Base-by-base conservation (phyloP, 306 rosid species). In the Trifolium pratense region DNA sequence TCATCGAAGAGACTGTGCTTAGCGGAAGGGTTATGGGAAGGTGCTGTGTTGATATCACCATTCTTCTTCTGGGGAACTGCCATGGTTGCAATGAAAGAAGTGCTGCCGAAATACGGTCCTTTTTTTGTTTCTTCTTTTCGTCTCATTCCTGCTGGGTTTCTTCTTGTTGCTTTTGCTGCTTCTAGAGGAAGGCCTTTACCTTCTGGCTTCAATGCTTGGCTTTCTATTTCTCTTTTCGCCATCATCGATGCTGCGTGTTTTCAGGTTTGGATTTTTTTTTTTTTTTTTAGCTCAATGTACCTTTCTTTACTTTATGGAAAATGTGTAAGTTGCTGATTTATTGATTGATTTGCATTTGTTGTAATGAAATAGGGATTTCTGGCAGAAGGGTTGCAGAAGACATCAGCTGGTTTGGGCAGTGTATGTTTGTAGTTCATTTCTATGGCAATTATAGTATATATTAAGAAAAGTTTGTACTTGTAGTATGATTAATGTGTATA, bases 41-140 rank as follows among this genome's bases (percentile, higher is more conserved):
- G 85, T 82, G 80, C 76, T 17, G 96, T 93, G 70, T 39, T 93
- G 76, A 84, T 91, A 7, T 93, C 98, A n/a, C 97, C 98, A 26
- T 91, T 93, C 79, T 93, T 93, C 90, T 93, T 93, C 74, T 93
- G 98, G 97, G 98, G 98, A 0, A 91, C 97, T 17, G 92, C 98
- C 3, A 93, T 93, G 98, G 98, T 93, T 79, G 98, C 97, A 13
- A 93, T 93, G 98, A 93, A 93, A 71, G 97, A 87, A 69, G 90
- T 93, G 66, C 75, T 93, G 55, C 97, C 98, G 0, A 93, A 81
- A 68, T 76, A 74, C 3, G 98, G 97, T 0, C 97, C 98, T 10
- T 91, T 89, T 68, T 91, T 91, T 67, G 93, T 93, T 26, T 77
- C 98, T 0, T 66, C 97, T 18, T 93, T 93, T 78, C 96, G 98